A percentile compares a stretch with the other conserved stretches of the same genome.
Evolutionary conservation across 1,284 basidiomycete species (phyloP).

Genomic region (Trametes versicolor): DNA sequence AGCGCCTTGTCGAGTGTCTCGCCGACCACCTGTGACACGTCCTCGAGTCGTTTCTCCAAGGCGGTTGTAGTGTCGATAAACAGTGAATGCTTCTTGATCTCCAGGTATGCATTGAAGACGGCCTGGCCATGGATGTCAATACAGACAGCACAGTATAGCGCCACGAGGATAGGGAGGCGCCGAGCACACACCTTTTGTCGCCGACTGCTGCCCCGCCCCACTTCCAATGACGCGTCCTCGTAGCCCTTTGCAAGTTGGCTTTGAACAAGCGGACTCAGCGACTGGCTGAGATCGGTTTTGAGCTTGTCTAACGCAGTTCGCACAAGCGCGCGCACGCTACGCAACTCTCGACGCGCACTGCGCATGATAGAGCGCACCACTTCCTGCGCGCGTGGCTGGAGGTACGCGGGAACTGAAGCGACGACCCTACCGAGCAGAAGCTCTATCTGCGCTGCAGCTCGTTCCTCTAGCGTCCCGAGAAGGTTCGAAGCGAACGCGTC

Average conservation of each 20-base stretch:
- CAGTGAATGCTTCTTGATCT: neutral
- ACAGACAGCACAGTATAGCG: neutral
- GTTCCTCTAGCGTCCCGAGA: neutral
- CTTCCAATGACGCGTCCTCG: neutral
- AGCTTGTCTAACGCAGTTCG: neutral
- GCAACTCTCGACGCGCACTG: neutral
- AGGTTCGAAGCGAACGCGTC: neutral
- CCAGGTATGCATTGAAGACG: conserved; percentile 2
- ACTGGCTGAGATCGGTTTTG: neutral
- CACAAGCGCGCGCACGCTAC: neutral
- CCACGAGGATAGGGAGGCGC: neutral
- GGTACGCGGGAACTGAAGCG: neutral
- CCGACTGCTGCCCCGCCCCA: neutral
- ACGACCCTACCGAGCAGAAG: neutral
- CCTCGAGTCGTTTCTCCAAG: neutral
- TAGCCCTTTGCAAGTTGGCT: neutral
- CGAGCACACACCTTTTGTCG: conserved; percentile 8
- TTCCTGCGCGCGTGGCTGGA: neutral
- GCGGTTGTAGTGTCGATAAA: neutral
- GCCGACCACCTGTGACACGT: neutral
- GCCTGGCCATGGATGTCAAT: neutral
- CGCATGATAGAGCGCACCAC: neutral
- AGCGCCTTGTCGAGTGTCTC: conserved; percentile 4
- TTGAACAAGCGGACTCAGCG: conserved; percentile 9
- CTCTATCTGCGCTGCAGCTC: neutral